These are phyloP conservation scores for Pholiota adiposa DNA, from an alignment of 1,284 basidiomycete genomes.

Conservation along the genomic window DNA sequence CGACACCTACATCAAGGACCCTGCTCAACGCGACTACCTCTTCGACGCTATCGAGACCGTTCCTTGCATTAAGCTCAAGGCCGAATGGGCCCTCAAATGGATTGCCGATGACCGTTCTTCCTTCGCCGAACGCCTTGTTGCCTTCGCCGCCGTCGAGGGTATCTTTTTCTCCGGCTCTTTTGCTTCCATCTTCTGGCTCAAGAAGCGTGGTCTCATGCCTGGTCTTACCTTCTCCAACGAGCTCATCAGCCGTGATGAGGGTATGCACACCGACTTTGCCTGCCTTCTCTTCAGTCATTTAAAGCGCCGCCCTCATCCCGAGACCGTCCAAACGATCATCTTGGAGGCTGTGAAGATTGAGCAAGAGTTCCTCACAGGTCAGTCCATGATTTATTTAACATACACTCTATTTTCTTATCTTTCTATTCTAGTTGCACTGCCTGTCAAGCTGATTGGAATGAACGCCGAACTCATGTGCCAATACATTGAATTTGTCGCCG, in stretches of 20 bases:
- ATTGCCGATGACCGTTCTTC: slow-evolving; percentile 83
- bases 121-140: slow-evolving; percentile 91
- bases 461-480: slow-evolving; percentile 87
- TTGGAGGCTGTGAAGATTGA: slow-evolving; percentile 84
- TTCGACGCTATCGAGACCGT: slow-evolving; percentile 95
- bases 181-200: slow-evolving; percentile 97
- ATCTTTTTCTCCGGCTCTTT: slow-evolving; percentile 97
- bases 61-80: slow-evolving; percentile 88
- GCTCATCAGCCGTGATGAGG: slow-evolving; percentile 96
- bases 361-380: slow-evolving; percentile 81
- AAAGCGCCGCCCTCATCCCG: slow-evolving; percentile 75
- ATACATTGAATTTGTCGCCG: slow-evolving; percentile 98
- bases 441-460: slow-evolving; percentile 81
- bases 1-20: slow-evolving; percentile 95
- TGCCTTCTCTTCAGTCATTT: slow-evolving; percentile 93
- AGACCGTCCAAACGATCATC: slow-evolving; percentile 75
- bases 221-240: slow-evolving; percentile 97
- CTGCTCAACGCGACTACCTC: slow-evolving; percentile 80
- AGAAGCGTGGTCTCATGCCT: slow-evolving; percentile 98
- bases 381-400: slow-evolving; percentile 9
- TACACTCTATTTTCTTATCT: background rate
- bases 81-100: slow-evolving; percentile 95
- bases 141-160: slow-evolving; percentile 96
- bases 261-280: slow-evolving; percentile 97
- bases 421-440: slow-evolving; percentile 61